Percentiles rank a stretch among this genome's conserved stretches.
Evolutionary conservation across 345 rosid genomes (phyloP).

Genomic region (Dipteronia sinensis): DNA sequence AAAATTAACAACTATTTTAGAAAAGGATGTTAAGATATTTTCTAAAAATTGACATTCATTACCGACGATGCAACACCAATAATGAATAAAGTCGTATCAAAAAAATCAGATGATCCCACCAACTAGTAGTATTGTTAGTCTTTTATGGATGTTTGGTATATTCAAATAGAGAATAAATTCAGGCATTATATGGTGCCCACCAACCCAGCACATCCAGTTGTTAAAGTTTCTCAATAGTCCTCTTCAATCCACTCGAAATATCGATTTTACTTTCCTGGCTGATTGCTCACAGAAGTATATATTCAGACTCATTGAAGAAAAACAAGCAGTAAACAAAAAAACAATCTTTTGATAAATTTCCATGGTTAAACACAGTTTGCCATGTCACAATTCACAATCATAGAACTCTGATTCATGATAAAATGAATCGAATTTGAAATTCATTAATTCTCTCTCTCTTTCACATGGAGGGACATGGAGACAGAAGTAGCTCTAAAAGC

Average conservation of each 20-base stretch:
- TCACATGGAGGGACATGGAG: slow-evolving; percentile 19
- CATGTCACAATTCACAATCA: slow-evolving; percentile 8
- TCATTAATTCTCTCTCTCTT: slow-evolving; percentile 6
- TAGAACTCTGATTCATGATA: not conserved
- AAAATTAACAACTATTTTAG: too few species aligned
- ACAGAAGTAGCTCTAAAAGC: slow-evolving; percentile 15
- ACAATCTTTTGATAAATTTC: too few species aligned
- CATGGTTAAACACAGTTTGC: not conserved
- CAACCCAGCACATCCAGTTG: not conserved
- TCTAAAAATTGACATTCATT: not conserved
- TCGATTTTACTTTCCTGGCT: not conserved
- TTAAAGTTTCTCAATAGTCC: not conserved
- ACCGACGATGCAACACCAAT: not conserved
- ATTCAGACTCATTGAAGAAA: not conserved
- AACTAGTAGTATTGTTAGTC: slow-evolving; percentile 1
- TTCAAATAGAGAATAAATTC: slow-evolving; percentile 16
- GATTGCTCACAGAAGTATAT: not conserved
- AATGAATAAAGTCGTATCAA: not conserved
- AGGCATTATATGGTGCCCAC: slow-evolving; percentile 16
- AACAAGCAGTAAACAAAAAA: not conserved
- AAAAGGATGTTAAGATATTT: not conserved
- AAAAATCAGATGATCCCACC: slow-evolving; percentile 4
- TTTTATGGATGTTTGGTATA: not conserved
- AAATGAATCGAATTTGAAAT: not conserved
- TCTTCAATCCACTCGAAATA: not conserved